Evolutionary conservation across 2,329 filamentous ascomycete species (phyloP).

Genomic region (Pyrenochaeta sp.): DNA sequence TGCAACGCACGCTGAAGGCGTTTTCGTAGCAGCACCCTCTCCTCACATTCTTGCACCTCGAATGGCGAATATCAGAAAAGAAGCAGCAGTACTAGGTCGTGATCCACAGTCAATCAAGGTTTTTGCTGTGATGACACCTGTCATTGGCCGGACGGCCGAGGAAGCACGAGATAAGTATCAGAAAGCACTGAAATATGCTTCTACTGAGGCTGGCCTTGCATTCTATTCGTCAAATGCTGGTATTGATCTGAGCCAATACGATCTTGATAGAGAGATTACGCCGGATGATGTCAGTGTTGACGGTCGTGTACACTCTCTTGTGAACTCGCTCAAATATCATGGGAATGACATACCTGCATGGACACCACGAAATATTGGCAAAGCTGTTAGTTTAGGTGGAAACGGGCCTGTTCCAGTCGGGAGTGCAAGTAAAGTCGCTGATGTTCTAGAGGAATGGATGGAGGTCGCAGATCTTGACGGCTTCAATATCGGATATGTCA

Average conservation of each 20-base stretch:
- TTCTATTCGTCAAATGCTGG: slow-evolving; percentile 76
- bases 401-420: slow-evolving; percentile 68
- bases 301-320: slow-evolving; percentile 6
- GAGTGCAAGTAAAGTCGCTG: slow-evolving; percentile 67
- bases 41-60: slow-evolving; percentile 65
- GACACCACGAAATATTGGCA: slow-evolving; percentile 17
- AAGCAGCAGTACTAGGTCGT: slow-evolving; percentile 61
- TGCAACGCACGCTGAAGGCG: slow-evolving; percentile 71
- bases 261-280: slow-evolving; percentile 58
- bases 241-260: slow-evolving; percentile 65
- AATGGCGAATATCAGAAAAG: slow-evolving; percentile 65
- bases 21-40: slow-evolving; percentile 71
- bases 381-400: slow-evolving; percentile 66
- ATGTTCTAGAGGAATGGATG: slow-evolving; percentile 71
- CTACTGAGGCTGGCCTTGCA: slow-evolving; percentile 69
- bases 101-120: slow-evolving; percentile 69
- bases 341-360: slow-evolving; percentile 9
- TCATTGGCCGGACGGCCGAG: slow-evolving; percentile 69
- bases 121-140: slow-evolving; percentile 67
- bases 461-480: slow-evolving; percentile 72
- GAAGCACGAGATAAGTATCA: slow-evolving; percentile 68
- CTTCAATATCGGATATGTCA: slow-evolving; percentile 66
- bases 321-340: slow-evolving; percentile 10
- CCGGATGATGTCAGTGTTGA: slow-evolving; percentile 10
- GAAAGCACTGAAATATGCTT: slow-evolving; percentile 66